Evolutionary conservation across 2,329 filamentous ascomycete species (phyloP).

Genomic region (Sporothrix schenckii): DNA sequence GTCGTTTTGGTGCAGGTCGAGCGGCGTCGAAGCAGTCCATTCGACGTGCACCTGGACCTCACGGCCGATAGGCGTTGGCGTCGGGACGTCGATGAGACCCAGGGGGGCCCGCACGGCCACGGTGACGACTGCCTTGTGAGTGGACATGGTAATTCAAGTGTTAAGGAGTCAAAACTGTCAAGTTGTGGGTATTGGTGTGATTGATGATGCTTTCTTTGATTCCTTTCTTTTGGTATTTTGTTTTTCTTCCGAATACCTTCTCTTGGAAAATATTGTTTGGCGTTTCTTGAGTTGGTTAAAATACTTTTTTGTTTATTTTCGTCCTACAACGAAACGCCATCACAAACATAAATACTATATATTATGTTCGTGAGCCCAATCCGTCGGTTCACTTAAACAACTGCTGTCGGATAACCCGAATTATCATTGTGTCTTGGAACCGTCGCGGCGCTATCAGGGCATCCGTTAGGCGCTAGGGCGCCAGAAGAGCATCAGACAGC

Average conservation of each 20-base stretch:
- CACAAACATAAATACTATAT: no score
- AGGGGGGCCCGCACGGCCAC: constrained; percentile 10
- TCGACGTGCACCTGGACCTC: constrained; percentile 59
- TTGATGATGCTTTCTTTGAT: neutral
- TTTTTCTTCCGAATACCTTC: no score
- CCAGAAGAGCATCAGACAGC: no score
- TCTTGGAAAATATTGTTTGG: neutral
- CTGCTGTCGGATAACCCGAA: neutral
- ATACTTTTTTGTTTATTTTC: neutral
- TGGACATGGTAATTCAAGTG: neutral
- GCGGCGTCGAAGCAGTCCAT: constrained; percentile 63
- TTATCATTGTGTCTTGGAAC: neutral
- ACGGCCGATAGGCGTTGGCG: constrained; percentile 44
- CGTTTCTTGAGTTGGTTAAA: neutral
- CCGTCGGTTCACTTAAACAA: neutral
- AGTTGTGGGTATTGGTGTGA: neutral
- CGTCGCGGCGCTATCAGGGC: no score
- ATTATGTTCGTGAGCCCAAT: neutral
- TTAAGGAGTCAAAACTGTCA: neutral
- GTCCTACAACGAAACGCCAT: neutral
- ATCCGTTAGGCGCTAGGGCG: no score
- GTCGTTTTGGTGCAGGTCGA: constrained; percentile 65
- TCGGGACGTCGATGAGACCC: constrained; percentile 34
- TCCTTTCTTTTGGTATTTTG: neutral
- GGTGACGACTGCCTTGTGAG: constrained; percentile 9